Evolutionary conservation across 257 asterid species (phyloP).

Genomic region (Perilla frutescens): DNA sequence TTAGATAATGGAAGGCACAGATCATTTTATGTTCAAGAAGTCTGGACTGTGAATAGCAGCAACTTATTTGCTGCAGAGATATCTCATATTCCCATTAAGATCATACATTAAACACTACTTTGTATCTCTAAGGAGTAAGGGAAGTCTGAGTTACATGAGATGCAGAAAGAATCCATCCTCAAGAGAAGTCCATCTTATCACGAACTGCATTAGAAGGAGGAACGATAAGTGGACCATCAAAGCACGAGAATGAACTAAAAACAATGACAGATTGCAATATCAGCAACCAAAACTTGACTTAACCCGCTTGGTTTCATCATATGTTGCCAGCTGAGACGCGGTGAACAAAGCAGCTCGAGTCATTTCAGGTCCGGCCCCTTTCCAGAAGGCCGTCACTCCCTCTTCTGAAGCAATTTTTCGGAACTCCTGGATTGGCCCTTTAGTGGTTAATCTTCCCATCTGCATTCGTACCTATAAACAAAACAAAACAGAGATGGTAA

Average conservation of each 20-base stretch:
- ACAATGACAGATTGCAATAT: not conserved
- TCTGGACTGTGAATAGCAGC: too few species aligned
- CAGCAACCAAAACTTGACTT: not conserved
- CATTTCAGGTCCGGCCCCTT: conserved; percentile 97
- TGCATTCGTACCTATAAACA: conserved; percentile 76
- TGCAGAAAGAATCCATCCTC: conserved; percentile 91
- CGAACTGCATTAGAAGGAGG: conserved; percentile 49
- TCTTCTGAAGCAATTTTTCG: conserved; percentile 73
- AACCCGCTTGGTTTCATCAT: conserved; percentile 92
- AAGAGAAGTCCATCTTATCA: conserved; percentile 74
- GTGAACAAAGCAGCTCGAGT: conserved; percentile 87
- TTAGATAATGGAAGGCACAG: too few species aligned
- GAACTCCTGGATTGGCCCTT: conserved; percentile 66
- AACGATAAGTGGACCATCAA: not conserved
- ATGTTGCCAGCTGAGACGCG: conserved; percentile 89
- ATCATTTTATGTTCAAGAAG: too few species aligned
- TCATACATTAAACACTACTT: too few species aligned
- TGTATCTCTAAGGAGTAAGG: not conserved
- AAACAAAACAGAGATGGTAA: conserved; percentile 34
- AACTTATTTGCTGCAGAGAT: too few species aligned
- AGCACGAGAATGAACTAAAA: conserved; percentile 27
- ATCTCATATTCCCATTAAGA: too few species aligned
- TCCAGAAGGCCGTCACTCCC: conserved; percentile 86
- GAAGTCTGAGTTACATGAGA: conserved; percentile 58
- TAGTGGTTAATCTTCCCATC: conserved; percentile 55